phyloP scores from a whole-genome alignment of 2,329 filamentous ascomycete species.

The Tolypocladium tundrense region DNA sequence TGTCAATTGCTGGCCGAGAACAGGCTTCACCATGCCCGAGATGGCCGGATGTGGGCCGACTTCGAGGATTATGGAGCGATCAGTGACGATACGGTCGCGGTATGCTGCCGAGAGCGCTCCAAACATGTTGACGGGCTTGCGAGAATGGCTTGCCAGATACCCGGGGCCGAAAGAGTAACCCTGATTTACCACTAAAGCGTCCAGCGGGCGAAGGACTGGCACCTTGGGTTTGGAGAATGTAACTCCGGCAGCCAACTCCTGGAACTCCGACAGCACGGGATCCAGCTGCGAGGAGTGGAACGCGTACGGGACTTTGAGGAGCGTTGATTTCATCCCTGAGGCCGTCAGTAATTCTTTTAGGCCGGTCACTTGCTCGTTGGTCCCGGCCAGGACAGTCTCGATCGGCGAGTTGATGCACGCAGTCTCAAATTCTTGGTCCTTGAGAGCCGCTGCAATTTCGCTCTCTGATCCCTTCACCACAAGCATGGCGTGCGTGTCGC shows the following conservation, averaged over 20 bases:
- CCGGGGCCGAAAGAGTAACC: not conserved
- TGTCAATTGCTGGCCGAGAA: not conserved
- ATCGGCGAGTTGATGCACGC: constrained; percentile 53
- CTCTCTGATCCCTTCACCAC: constrained; percentile 13
- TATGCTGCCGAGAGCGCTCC: not conserved
- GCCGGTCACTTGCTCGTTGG: not conserved
- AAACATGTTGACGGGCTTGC: constrained; percentile 1
- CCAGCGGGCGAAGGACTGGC: not conserved
- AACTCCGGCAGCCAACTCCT: constrained; percentile 42
- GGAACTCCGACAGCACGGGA: constrained; percentile 34
- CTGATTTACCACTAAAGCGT: not conserved
- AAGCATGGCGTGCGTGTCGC: constrained; percentile 18
- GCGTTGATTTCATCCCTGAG: constrained; percentile 15
- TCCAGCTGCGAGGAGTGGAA: constrained; percentile 22
- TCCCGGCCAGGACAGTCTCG: constrained; percentile 32
- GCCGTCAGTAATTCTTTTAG: constrained; percentile 15
- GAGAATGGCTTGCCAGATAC: not conserved
- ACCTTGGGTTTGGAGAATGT: constrained; percentile 16
- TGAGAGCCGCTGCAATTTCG: constrained; percentile 14
- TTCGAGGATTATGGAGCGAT: not conserved
- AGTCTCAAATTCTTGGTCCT: constrained; percentile 11
- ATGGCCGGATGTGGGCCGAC: constrained; percentile 1
- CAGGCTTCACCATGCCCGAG: constrained; percentile 1
- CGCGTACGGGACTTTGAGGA: constrained; percentile 20
- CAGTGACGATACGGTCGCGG: not conserved